Percentiles rank a stretch among this genome's conserved stretches.
phyloP scores from a whole-genome alignment of 31 red algal species.

The Asparagopsis taxiformis region DNA sequence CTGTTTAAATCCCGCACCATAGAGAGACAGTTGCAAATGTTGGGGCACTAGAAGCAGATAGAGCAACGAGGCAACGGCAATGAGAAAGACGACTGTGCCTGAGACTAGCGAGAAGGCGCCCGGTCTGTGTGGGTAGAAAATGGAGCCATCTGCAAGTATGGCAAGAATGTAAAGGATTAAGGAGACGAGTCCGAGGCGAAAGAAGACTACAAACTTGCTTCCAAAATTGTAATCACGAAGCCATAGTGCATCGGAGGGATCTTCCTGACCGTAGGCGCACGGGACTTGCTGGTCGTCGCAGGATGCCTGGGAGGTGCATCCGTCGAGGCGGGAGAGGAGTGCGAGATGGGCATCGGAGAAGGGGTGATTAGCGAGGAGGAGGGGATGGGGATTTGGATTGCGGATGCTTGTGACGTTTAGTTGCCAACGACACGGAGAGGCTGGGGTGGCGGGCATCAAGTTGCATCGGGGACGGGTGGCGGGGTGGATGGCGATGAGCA shows the following conservation, averaged over 20 bases:
- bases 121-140: slow-evolving; percentile 30
- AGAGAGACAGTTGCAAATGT: slow-evolving; percentile 21
- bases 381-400: neutral
- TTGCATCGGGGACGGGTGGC: too few relatives aligned
- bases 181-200: slow-evolving; percentile 26
- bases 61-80: slow-evolving; percentile 17
- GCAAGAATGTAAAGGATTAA: slow-evolving; percentile 34
- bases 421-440: slow-evolving; percentile 3
- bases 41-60: slow-evolving; percentile 31
- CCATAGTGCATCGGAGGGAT: slow-evolving; percentile 46
- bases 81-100: slow-evolving; percentile 16
- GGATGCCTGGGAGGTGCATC: slow-evolving; percentile 20
- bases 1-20: slow-evolving; percentile 33
- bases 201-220: slow-evolving; percentile 48
- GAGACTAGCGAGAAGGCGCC: slow-evolving; percentile 5
- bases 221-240: slow-evolving; percentile 16
- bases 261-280: slow-evolving; percentile 20
- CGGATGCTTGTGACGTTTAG: neutral
- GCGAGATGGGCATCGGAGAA: neutral
- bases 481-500: too few relatives aligned
- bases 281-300: slow-evolving; percentile 9
- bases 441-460: too few relatives aligned
- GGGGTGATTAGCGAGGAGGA: neutral
- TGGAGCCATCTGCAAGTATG: slow-evolving; percentile 36
- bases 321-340: slow-evolving; percentile 12